These are phyloP conservation scores for Aspergillaceae sp. DNA, from an alignment of 2,329 filamentous ascomycete genomes.

Conservation along the genomic window DNA sequence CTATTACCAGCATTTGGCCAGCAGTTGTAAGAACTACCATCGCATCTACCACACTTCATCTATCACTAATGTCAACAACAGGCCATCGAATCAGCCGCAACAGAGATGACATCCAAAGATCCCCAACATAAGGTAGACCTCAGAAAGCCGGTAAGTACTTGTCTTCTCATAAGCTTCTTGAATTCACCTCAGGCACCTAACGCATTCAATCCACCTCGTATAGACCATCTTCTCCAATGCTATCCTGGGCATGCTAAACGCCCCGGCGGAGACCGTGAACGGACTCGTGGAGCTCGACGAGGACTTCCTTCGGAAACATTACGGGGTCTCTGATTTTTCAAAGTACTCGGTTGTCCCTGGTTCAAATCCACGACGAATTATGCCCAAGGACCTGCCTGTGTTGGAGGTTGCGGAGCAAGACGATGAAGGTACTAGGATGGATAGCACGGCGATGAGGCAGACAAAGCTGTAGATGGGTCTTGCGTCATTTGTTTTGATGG, in stretches of 20 bases:
- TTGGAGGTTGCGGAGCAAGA: slow-evolving; percentile 67
- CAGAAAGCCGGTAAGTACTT: slow-evolving; percentile 46
- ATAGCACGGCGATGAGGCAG: slow-evolving; percentile 47
- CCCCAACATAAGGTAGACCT: slow-evolving; percentile 47
- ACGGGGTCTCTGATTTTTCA: slow-evolving; percentile 60
- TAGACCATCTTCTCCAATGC: slow-evolving; percentile 70
- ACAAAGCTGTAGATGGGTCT: slow-evolving; percentile 15
- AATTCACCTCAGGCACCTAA: neutral
- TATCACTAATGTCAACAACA: slow-evolving; percentile 12
- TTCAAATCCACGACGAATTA: slow-evolving; percentile 60
- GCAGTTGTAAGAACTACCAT: slow-evolving; percentile 50
- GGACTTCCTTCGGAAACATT: slow-evolving; percentile 62
- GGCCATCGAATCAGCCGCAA: slow-evolving; percentile 69
- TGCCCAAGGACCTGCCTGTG: slow-evolving; percentile 62
- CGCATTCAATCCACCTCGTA: slow-evolving; percentile 2
- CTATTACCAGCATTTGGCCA: slow-evolving; percentile 75
- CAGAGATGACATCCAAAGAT: slow-evolving; percentile 45
- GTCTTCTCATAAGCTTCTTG: neutral
- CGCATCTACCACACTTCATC: neutral
- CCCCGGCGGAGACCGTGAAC: slow-evolving; percentile 55
- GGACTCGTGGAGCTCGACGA: slow-evolving; percentile 68
- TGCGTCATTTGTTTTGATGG: too few relatives aligned
- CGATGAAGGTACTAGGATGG: slow-evolving; percentile 64
- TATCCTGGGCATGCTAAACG: slow-evolving; percentile 60
- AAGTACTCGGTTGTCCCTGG: slow-evolving; percentile 64